phyloP scores from a whole-genome alignment of 352 stramenopile species.

The Globisporangium carolinianum region DNA sequence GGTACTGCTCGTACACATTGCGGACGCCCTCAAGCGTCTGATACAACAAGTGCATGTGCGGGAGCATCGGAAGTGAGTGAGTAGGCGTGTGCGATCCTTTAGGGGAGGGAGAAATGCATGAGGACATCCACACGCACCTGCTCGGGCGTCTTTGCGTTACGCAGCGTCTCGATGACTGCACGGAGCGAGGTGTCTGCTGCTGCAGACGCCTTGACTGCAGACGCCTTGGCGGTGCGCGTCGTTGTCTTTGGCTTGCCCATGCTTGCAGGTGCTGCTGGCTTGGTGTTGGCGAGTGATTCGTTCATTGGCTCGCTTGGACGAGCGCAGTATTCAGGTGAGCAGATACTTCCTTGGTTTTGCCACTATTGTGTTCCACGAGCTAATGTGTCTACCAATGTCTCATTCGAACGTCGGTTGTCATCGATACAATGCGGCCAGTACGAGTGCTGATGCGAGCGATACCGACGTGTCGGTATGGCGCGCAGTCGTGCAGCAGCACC shows the following conservation, averaged over 20 bases:
- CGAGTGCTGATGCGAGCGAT: neutral
- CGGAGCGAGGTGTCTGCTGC: neutral
- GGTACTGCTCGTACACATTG: conserved; percentile 27
- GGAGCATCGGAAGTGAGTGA: neutral
- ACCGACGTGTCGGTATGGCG: no score
- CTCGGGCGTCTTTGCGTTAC: neutral
- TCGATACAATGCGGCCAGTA: conserved; percentile 1
- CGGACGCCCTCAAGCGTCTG: conserved; percentile 17
- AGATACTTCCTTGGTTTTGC: neutral
- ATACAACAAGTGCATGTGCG: neutral
- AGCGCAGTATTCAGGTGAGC: neutral
- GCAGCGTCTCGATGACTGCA: neutral
- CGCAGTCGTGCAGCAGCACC: conserved; percentile 18
- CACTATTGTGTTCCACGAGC: neutral
- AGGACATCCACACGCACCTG: neutral
- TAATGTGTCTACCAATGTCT: no score
- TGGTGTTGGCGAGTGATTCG: neutral
- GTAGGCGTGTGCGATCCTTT: no score
- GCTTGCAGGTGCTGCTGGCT: neutral
- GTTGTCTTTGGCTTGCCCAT: neutral
- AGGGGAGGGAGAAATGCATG: no score
- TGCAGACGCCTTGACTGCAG: no score
- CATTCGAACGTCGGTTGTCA: no score
- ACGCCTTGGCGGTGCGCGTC: no score
- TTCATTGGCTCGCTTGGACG: neutral